Evolutionary conservation across 305 asterid genomes (phyloP).

Genomic region (Fraxinus latifolia): DNA sequence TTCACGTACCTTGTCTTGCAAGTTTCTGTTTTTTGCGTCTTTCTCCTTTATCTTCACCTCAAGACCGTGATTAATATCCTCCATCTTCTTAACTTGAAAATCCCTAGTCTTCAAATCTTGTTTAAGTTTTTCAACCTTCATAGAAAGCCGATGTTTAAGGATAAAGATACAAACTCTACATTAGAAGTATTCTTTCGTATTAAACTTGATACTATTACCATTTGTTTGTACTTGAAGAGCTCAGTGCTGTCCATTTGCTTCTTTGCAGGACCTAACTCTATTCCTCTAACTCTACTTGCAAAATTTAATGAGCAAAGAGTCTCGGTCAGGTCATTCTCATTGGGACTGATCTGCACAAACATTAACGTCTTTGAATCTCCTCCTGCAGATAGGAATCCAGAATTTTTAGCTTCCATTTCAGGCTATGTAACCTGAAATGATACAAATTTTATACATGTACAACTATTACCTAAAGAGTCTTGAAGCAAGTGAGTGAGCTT

Average conservation of each 20-base stretch:
- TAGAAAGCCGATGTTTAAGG: slow-evolving; percentile 6
- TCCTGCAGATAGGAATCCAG: slow-evolving; percentile 41
- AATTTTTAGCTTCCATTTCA: neutral
- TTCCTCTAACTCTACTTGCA: slow-evolving; percentile 93
- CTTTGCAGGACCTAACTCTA: slow-evolving; percentile 95
- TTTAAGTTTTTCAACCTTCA: slow-evolving; percentile 70
- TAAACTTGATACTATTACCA: slow-evolving; percentile 37
- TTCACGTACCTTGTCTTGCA: slow-evolving; percentile 82
- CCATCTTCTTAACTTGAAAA: slow-evolving; percentile 69
- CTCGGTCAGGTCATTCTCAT: slow-evolving; percentile 78
- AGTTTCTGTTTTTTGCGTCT: slow-evolving; percentile 63
- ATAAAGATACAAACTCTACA: neutral
- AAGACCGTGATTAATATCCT: slow-evolving; percentile 77
- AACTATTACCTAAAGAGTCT: slow-evolving; percentile 78
- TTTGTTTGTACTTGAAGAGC: slow-evolving; percentile 76
- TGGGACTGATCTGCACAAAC: slow-evolving; percentile 98
- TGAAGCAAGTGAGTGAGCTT: slow-evolving; percentile 98
- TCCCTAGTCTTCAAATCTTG: slow-evolving; percentile 83
- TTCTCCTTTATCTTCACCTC: slow-evolving; percentile 77
- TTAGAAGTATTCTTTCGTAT: neutral
- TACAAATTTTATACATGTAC: neutral
- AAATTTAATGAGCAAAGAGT: slow-evolving; percentile 91
- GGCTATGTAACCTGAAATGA: neutral
- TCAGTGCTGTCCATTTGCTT: slow-evolving; percentile 82
- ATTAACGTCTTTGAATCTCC: slow-evolving; percentile 95